phyloP scores from a whole-genome alignment of 2,329 filamentous ascomycete species.

The Iodosphaeria phyllophila region DNA sequence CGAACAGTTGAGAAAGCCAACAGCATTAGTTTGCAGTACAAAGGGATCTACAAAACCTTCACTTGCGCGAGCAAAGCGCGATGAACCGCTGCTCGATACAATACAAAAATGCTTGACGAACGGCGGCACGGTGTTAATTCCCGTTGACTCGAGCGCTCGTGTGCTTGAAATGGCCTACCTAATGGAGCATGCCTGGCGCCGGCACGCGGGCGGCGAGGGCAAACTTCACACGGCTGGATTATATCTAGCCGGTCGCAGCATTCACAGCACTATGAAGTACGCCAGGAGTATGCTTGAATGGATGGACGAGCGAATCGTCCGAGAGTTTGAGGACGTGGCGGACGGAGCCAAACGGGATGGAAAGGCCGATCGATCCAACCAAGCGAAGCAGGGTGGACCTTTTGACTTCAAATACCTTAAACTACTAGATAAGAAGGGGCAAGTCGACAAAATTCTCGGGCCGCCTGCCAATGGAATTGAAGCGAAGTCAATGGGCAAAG shows the following conservation, averaged over 20 bases:
- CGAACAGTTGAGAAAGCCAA: constrained; percentile 82
- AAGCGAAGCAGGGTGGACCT: constrained; percentile 41
- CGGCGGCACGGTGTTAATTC: constrained; percentile 82
- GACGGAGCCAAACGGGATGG: constrained; percentile 28
- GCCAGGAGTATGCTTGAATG: constrained; percentile 94
- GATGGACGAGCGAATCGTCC: constrained; percentile 94
- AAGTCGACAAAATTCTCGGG: constrained; percentile 52
- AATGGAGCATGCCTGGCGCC: constrained; percentile 79
- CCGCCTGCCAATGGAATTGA: constrained; percentile 22
- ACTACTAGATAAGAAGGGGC: constrained; percentile 63
- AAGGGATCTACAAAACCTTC: constrained; percentile 56
- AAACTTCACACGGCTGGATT: constrained; percentile 37
- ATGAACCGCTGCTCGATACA: constrained; percentile 69
- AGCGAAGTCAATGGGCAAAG: constrained; percentile 33
- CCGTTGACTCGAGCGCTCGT: constrained; percentile 87
- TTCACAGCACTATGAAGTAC: constrained; percentile 75
- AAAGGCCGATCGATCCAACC: constrained; percentile 26
- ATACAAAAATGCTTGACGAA: constrained; percentile 61
- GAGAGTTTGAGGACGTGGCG: constrained; percentile 66
- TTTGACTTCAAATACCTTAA: constrained; percentile 83
- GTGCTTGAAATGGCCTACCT: constrained; percentile 84
- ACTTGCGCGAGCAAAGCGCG: constrained; percentile 59
- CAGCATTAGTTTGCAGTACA: constrained; percentile 82
- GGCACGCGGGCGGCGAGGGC: constrained; percentile 34
- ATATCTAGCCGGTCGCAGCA: constrained; percentile 73